phyloP scores from a whole-genome alignment of 1,284 basidiomycete genomes.

The Earliella scabrosa region DNA sequence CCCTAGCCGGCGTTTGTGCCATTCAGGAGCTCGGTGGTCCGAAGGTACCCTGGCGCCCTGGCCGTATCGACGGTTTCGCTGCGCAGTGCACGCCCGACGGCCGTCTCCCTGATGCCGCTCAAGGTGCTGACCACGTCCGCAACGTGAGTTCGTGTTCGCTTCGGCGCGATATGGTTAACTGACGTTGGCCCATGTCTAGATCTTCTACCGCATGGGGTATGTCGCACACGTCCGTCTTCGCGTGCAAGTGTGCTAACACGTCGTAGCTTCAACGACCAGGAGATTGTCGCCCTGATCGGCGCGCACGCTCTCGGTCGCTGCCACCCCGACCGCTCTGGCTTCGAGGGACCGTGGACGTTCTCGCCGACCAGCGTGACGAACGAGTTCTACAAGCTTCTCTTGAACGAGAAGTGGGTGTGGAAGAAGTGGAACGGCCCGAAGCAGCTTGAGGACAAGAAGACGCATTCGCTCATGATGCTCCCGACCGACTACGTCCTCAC shows the following conservation, averaged over 20 bases:
- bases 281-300: slow-evolving; percentile 93
- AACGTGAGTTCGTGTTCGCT: slow-evolving; percentile 48
- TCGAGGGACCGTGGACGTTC: slow-evolving; percentile 92
- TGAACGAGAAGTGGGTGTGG: slow-evolving; percentile 90
- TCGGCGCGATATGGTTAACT: not conserved
- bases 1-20: slow-evolving; percentile 84
- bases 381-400: slow-evolving; percentile 88
- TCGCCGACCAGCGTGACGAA: slow-evolving; percentile 88
- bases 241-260: not conserved
- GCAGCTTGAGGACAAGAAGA: slow-evolving; percentile 93
- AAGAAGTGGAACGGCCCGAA: slow-evolving; percentile 91
- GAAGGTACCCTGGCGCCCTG: slow-evolving; percentile 87
- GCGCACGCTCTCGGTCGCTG: slow-evolving; percentile 96
- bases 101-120: slow-evolving; percentile 89
- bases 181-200: slow-evolving; percentile 41
- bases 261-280: slow-evolving; percentile 88
- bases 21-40: slow-evolving; percentile 89
- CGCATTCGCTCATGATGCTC: slow-evolving; percentile 92
- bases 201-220: slow-evolving; percentile 91
- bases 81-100: slow-evolving; percentile 88
- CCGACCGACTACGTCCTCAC: slow-evolving; percentile 88
- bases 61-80: slow-evolving; percentile 84
- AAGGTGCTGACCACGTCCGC: slow-evolving; percentile 87
- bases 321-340: slow-evolving; percentile 85
- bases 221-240: slow-evolving; percentile 1